Base-by-base conservation (phyloP, 1,139 yeast genomes). In the Debaryomyces robertsiae region DNA sequence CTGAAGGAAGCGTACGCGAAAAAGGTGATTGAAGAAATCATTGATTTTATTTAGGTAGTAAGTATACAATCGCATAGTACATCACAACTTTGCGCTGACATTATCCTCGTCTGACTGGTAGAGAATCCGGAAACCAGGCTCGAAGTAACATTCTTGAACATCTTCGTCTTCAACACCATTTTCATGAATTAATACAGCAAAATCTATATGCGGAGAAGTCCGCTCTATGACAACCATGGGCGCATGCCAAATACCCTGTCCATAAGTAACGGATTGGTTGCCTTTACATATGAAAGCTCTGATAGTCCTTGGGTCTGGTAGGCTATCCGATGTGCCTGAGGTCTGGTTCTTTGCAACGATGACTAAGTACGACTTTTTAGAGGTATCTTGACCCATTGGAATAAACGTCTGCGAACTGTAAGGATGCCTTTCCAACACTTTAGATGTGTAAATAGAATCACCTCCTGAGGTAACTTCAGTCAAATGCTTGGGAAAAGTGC, bases 391-490 rank as follows among this genome's bases (percentile, higher is more conserved):
- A 3, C 97, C 97, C 83, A 91, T 77, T 4, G 98, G 98, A 17
- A 88, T 57, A 58, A 91, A 91, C 0, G 96, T 85, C 61, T 91
- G 98, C 0, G 96, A 83, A n/a, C 93, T 77, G 55, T 63, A 85
- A 6, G 96, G 96, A 57, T 91, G 98, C 62, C 95, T 77, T 58
- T 91, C 98, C 25, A 91, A 70, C 1, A 90, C 96, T 48, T 76
- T 83, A 19, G 88, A 67, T 1, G 64, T 57, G 57, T 88, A 89
- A 0, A 49, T 47, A 28, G 61, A 58, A 22, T 50, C 49, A 1
- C 54, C 55, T 3, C 41, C 50, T 1, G 46, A 44, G 23, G 50
- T 45, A 32, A 47, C 42, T 6, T 59, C 55, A 42, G 85, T 73
- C 43, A 84, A 66, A 49, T 82, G 85, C 31, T 59, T 65, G 2